Evolutionary conservation across 75 land plant genomes (phyloP), one percentile per base, ranked within the genome.

Genomic region (Cunninghamia lanceolata): DNA sequence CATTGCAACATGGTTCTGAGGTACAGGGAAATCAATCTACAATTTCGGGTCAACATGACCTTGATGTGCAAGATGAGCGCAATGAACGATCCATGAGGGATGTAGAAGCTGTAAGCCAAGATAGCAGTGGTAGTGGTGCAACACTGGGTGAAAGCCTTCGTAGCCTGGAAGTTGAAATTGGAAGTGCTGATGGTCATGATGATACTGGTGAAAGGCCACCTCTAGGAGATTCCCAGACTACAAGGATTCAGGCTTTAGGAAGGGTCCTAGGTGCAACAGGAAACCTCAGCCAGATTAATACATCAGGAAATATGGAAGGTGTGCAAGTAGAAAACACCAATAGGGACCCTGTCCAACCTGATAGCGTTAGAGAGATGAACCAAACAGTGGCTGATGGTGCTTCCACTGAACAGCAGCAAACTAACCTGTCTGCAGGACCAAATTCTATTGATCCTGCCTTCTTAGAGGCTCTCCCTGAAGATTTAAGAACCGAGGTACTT

Each of bases 181-280:
- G 99, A 81, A 98, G 99, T 94, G 99, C 93, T 53, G 99, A 98
- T 91, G 99, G 99, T 30, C 98, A 94, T 91, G 99, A 97, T 88
- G 99, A 96, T 89, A 89, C 91, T 32, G 93, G 90, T 80, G 94
- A 91, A 39, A 90, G 95, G 74, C 77, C 84, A 40, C 85, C 92
- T 59, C 47, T 88, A 46, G 91, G 90, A 73, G 94, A 90, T 90
- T 39, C 84, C 88, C 91, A 90, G 28, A 83, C 84, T 47, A 39
- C 66, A 85, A 89, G 95, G 19, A 25, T 78, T 15, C 82, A 40
- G 28, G 82, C 82, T 40, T 80, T 80, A 43, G 46, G 47, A 40
- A 80, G 82, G 45, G 82, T 80, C 0, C 45, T 84, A 39, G 83
- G 14, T 63, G 86, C 75, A 86, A 86, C 42, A 17, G 63, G 66